These are phyloP conservation scores for Globisporangium camurandrum DNA, from an alignment of 352 stramenopile genomes.

Conservation along the genomic window DNA sequence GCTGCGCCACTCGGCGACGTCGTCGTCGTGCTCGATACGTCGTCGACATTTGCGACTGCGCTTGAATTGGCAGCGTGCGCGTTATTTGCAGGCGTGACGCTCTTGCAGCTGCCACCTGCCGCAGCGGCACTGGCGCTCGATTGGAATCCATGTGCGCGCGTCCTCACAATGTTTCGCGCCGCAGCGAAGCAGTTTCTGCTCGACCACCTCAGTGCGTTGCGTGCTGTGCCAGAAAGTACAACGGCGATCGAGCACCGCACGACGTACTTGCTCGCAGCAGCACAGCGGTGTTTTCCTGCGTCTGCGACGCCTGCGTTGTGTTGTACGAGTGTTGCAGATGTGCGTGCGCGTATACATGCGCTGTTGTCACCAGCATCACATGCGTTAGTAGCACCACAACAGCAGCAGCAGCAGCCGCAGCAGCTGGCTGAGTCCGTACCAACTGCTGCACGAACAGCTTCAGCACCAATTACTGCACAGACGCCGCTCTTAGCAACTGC, in stretches of 20 bases:
- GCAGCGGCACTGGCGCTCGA: conserved; percentile 5
- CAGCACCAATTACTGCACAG: too few species aligned
- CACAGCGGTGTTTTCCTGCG: conserved; percentile 6
- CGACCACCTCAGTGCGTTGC: conserved; percentile 2
- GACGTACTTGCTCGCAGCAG: conserved; percentile 8
- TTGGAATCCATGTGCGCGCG: conserved; percentile 9
- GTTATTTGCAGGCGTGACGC: conserved; percentile 3
- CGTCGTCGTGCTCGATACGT: conserved; percentile 10
- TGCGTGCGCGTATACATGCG: neutral
- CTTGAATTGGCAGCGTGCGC: conserved; percentile 1
- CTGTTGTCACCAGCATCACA: neutral
- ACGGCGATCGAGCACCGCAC: conserved; percentile 14
- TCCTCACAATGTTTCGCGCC: conserved; percentile 6
- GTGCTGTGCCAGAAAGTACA: conserved; percentile 1
- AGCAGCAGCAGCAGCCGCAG: neutral
- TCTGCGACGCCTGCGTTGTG: conserved; percentile 3
- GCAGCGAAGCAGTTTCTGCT: conserved; percentile 8
- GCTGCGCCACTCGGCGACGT: conserved; percentile 4
- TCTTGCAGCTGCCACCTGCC: conserved; percentile 4
- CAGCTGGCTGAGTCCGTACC: too few species aligned
- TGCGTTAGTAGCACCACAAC: neutral
- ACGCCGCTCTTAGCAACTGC: too few species aligned
- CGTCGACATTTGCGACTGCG: conserved; percentile 1
- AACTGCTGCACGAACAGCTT: too few species aligned
- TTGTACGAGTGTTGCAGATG: conserved; percentile 7